Evolutionary conservation across 495 filamentous ascomycete species (phyloP), one percentile per base, ranked within the genome.

Genomic region (Annulohypoxylon maeteangense): DNA sequence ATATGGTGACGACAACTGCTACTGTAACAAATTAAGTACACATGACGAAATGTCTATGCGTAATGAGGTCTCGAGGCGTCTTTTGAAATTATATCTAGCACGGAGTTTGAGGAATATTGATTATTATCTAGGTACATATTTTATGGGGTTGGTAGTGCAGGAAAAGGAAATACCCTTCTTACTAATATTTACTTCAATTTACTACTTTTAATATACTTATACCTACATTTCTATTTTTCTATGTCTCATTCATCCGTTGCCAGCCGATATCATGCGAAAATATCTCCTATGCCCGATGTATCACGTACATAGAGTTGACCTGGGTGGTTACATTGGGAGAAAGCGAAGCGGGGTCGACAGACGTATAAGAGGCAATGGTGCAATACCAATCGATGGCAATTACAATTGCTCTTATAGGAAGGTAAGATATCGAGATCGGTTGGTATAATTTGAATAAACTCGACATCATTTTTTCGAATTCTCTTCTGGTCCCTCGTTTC

Each of bases 251-350:
- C 27, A 29, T 2, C 4, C 10, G 32, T 36, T 36, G 47, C 12
- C 12, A 34, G 29, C n/a, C 47, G 18, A 20, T 14, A 1, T 36
- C 4, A 27, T 34, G 42, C 31, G 8, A 60, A 34, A 72, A 67
- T 67, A 72, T 45, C 10, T 50, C 69, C 59, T 72, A 72, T 72
- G 69, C 54, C 64, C 63, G 68, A 70, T n/a, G 16, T n/a, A 23
- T 12, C 20, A 12, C 20, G 11, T 32, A n/a, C n/a, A 25, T 27
- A 18, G 38, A 38, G 23, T 23, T 23, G 12, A n/a, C 6, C 7
- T 29, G 44, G 59, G 59, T 64, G 69, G 63, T 45, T 45, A 59
- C 31, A 25, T 7, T 51, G n/a, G 6, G 63, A 36, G 11, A 36
- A 14, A 6, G 25, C 20, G 48, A 50, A 64, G 69, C 69, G 69